Evolutionary conservation across 2,329 filamentous ascomycete species (phyloP).

Genomic region (Atkinsonella hypoxylon): DNA sequence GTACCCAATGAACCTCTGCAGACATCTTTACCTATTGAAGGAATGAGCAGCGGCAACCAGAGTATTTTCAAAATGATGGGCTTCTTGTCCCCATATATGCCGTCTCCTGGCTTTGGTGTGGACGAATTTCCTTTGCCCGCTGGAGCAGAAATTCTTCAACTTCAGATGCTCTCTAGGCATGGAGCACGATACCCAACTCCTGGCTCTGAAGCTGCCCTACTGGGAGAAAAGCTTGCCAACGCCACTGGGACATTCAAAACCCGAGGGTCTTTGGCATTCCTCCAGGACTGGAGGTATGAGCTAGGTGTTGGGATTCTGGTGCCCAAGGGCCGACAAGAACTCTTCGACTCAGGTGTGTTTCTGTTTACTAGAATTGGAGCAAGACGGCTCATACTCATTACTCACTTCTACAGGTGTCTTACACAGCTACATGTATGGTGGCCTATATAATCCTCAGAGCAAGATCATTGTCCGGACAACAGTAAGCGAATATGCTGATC

Average conservation of each 20-base stretch:
- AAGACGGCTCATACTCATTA: too few species aligned
- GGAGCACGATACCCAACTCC: constrained; percentile 61
- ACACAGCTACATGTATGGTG: constrained; percentile 62
- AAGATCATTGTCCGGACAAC: constrained; percentile 66
- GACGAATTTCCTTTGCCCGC: constrained; percentile 56
- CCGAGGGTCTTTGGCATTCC: constrained; percentile 48
- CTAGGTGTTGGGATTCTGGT: constrained; percentile 62
- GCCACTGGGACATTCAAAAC: constrained; percentile 41
- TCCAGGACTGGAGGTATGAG: constrained; percentile 57
- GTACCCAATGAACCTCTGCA: constrained; percentile 59
- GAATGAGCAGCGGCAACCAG: constrained; percentile 40
- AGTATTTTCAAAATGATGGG: constrained; percentile 64
- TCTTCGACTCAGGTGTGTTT: constrained; percentile 47
- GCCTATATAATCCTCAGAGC: constrained; percentile 57
- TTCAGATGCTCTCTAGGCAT: constrained; percentile 63
- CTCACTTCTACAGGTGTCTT: constrained; percentile 36
- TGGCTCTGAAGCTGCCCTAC: constrained; percentile 39
- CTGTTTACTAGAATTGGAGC: background rate
- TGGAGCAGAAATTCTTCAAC: constrained; percentile 56
- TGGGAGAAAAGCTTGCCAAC: constrained; percentile 47
- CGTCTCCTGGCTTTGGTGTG: constrained; percentile 62
- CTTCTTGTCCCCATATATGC: constrained; percentile 54
- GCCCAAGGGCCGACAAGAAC: constrained; percentile 58
- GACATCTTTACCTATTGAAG: constrained; percentile 55
- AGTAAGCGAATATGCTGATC: constrained; percentile 17